Conservation (phyloP, 148 eudicot species). For the Rheum nobile region DNA sequence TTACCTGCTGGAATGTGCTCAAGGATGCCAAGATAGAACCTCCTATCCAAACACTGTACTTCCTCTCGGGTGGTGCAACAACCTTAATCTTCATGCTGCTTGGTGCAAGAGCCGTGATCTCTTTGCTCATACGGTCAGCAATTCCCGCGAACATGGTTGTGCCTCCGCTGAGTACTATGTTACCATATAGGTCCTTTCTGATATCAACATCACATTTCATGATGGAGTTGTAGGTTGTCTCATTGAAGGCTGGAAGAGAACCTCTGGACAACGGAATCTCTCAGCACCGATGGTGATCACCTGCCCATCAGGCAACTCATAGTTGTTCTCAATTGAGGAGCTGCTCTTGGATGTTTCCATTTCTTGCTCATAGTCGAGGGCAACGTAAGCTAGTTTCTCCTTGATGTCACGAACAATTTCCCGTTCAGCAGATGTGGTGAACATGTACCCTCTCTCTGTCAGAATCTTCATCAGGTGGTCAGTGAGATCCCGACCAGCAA, state of each 20-base stretch:
- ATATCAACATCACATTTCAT: slow-evolving; percentile 10
- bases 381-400: slow-evolving; percentile 42
- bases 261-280: slow-evolving; percentile 66
- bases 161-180: slow-evolving; percentile 4
- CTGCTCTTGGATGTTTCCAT: slow-evolving; percentile 48
- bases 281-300: slow-evolving; percentile 52
- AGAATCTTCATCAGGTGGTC: slow-evolving; percentile 8
- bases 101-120: slow-evolving; percentile 6
- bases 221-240: slow-evolving; percentile 14
- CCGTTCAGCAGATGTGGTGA: slow-evolving; percentile 5
- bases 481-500: slow-evolving; percentile 9
- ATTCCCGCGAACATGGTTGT: slow-evolving; percentile 7
- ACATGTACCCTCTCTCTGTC: slow-evolving; percentile 3
- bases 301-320: slow-evolving; percentile 30
- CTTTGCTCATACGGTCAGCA: slow-evolving; percentile 8
- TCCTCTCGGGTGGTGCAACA: slow-evolving; percentile 7
- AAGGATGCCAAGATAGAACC: slow-evolving; percentile 7
- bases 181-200: slow-evolving; percentile 6
- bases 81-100: slow-evolving; percentile 10
- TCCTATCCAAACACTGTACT: slow-evolving; percentile 7
- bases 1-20: slow-evolving; percentile 11
- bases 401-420: slow-evolving; percentile 30
- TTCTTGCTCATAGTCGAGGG: slow-evolving; percentile 54
- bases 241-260: slow-evolving; percentile 59
- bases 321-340: slow-evolving; percentile 53